These are phyloP conservation scores for Cenchrus purpureus DNA, from an alignment of 176 grass and related monocot genomes.

Conservation along the genomic window DNA sequence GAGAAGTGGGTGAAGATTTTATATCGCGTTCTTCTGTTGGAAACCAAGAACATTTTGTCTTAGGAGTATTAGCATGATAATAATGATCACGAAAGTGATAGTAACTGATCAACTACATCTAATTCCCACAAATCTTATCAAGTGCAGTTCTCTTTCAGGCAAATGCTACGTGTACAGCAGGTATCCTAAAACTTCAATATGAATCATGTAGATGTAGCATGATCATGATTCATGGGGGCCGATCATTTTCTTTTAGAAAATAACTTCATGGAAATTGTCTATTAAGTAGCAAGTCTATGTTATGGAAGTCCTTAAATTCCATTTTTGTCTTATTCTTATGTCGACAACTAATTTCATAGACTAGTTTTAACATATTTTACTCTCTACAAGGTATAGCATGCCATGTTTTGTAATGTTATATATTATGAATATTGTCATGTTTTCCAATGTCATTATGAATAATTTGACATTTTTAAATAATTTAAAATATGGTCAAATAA, in stretches of 20 bases:
- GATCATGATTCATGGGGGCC: too few species aligned
- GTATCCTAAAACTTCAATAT: not conserved
- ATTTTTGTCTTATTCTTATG: not conserved
- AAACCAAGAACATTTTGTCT: too few species aligned
- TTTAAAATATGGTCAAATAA: not conserved
- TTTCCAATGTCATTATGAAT: too few species aligned
- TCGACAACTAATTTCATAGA: not conserved
- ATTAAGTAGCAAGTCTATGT: too few species aligned
- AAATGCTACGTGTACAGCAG: not conserved
- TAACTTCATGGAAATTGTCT: not conserved
- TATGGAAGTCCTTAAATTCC: not conserved
- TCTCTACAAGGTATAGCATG: too few species aligned
- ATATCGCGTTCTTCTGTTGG: not conserved
- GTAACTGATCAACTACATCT: too few species aligned
- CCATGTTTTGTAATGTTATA: too few species aligned
- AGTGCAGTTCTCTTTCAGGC: not conserved
- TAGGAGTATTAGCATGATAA: too few species aligned
- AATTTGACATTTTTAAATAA: not conserved
- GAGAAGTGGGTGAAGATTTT: not conserved
- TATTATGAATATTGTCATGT: too few species aligned
- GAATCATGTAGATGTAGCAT: not conserved
- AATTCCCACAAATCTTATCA: too few species aligned
- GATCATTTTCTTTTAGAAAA: not conserved
- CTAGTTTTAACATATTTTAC: not conserved
- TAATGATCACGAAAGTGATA: too few species aligned